A percentile compares a stretch with the other conserved stretches of the same genome.
Evolutionary conservation across 2,329 filamentous ascomycete species (phyloP).

Genomic region (Claviceps sp.): DNA sequence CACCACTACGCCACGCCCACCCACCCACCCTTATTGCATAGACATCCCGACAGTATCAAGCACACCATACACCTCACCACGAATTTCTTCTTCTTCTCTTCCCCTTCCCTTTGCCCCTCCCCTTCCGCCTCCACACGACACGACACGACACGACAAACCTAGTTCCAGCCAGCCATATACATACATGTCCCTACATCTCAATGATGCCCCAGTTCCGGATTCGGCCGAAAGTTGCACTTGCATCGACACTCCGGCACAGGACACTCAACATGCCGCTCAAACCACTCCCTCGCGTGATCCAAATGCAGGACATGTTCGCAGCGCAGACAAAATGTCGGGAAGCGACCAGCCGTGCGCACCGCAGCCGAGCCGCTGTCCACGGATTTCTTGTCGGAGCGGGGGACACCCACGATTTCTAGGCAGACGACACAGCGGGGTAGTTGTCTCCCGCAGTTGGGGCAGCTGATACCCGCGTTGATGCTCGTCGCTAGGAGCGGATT

Average conservation of each 20-base stretch:
- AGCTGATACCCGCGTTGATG: slow-evolving; percentile 48
- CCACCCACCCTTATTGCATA: too few species aligned
- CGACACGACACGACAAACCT: too few species aligned
- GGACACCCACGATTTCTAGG: slow-evolving; percentile 51
- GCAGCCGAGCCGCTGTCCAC: slow-evolving; percentile 34
- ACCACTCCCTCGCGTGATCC: slow-evolving; percentile 56
- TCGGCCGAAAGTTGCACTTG: slow-evolving; percentile 47
- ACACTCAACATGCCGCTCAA: slow-evolving; percentile 49
- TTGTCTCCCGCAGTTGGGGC: slow-evolving; percentile 52
- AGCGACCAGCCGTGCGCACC: slow-evolving; percentile 35
- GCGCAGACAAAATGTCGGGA: slow-evolving; percentile 55
- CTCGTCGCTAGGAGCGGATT: slow-evolving; percentile 45
- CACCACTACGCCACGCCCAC: too few species aligned
- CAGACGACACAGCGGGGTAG: slow-evolving; percentile 56
- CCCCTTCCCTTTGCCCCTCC: too few species aligned
- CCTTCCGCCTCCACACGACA: too few species aligned
- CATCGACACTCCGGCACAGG: slow-evolving; percentile 57
- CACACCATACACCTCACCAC: too few species aligned
- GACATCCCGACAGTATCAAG: too few species aligned
- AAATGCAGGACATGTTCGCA: slow-evolving; percentile 57
- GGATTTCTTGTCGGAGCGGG: slow-evolving; percentile 41
- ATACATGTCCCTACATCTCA: slow-evolving; percentile 5
- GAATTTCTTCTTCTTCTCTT: too few species aligned
- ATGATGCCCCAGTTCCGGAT: slow-evolving; percentile 43
- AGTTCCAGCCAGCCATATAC: too few species aligned